phyloP scores from a whole-genome alignment of 441 rosid species.

The Corymbia calophylla region DNA sequence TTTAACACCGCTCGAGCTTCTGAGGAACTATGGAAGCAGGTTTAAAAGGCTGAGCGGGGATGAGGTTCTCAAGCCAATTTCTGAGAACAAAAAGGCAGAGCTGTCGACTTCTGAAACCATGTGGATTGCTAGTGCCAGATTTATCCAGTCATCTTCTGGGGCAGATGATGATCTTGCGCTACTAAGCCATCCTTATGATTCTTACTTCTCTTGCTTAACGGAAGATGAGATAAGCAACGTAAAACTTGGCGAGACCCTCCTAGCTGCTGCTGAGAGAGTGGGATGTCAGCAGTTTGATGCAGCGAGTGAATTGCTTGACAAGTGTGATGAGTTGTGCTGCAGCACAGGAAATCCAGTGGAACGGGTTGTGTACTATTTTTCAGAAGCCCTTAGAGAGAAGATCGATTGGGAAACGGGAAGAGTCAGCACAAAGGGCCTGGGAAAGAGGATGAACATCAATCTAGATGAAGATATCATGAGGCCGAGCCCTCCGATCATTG shows the following conservation, averaged over 20 bases:
- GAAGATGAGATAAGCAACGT: constrained; percentile 4
- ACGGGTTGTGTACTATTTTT: constrained; percentile 17
- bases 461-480: background rate
- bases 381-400: constrained; percentile 15
- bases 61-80: background rate
- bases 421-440: background rate
- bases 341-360: constrained; percentile 14
- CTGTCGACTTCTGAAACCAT: constrained; percentile 8
- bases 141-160: constrained; percentile 5
- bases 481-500: background rate
- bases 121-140: constrained; percentile 7
- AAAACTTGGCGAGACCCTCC: constrained; percentile 15
- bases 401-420: constrained; percentile 3
- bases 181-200: background rate
- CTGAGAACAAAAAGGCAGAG: background rate
- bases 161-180: background rate
- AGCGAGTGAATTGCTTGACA: constrained; percentile 8
- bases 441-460: background rate
- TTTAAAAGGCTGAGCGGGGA: constrained; percentile 1
- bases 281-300: constrained; percentile 4
- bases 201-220: background rate
- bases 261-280: constrained; percentile 17
- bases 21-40: constrained; percentile 19
- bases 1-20: constrained; percentile 27
- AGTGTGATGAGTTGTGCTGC: constrained; percentile 12